Conservation (phyloP, 805 yeast species). For the Ogataea naganishii region DNA sequence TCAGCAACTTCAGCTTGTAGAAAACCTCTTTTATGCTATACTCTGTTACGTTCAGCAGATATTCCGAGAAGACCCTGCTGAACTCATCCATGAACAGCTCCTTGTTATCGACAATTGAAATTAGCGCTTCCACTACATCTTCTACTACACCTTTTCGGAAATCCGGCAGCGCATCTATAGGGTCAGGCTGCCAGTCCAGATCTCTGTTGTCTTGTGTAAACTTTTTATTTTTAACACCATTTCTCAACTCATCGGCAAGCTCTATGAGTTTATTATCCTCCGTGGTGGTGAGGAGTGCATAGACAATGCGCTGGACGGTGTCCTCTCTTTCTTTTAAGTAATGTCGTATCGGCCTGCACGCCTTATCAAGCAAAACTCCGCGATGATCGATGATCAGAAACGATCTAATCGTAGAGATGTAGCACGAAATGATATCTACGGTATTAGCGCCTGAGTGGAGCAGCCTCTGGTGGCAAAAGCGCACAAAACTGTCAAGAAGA, state of each 20-base stretch:
- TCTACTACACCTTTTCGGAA: constrained; percentile 52
- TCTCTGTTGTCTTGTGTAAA: constrained; percentile 30
- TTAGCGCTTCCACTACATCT: constrained; percentile 63
- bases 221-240: constrained; percentile 19
- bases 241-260: constrained; percentile 42
- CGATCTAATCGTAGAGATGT: constrained; percentile 61
- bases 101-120: constrained; percentile 65
- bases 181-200: constrained; percentile 74
- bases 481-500: constrained; percentile 42
- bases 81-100: constrained; percentile 60
- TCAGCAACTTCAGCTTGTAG: constrained; percentile 42
- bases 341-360: constrained; percentile 64
- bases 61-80: constrained; percentile 47
- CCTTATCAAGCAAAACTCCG: constrained; percentile 74
- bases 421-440: constrained; percentile 56
- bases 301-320: constrained; percentile 58
- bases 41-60: constrained; percentile 35
- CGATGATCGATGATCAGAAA: constrained; percentile 77
- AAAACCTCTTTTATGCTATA: constrained; percentile 32
- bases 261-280: constrained; percentile 37
- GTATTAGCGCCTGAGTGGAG: constrained; percentile 82
- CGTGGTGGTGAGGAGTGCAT: constrained; percentile 52
- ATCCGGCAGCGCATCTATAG: constrained; percentile 85
- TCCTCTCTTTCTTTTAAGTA: constrained; percentile 70
- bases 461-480: constrained; percentile 33